Evolutionary conservation across 257 asterid genomes (phyloP).

Genomic region (Lithospermum erythrorhizon): DNA sequence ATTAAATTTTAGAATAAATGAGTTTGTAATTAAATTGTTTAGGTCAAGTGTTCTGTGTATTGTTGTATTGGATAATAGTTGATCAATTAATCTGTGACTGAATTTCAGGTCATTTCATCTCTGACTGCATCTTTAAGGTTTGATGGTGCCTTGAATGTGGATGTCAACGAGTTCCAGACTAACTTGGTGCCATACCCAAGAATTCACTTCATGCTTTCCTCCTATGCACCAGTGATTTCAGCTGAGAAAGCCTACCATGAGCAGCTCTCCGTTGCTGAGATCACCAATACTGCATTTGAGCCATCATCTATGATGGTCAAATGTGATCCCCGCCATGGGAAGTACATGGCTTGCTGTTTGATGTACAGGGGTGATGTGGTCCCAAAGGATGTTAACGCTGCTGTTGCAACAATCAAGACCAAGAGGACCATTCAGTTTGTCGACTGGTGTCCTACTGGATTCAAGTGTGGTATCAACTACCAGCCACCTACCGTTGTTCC

Average conservation of each 20-base stretch:
- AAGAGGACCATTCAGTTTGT: conserved; percentile 94
- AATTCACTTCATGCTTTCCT: conserved; percentile 93
- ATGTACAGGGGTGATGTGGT: conserved; percentile 97
- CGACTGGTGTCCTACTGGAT: conserved; percentile 97
- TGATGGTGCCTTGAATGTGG: conserved; percentile 88
- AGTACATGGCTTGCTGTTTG: conserved; percentile 95
- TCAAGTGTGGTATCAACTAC: conserved; percentile 93
- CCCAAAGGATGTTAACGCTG: conserved; percentile 92
- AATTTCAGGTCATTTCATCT: conserved; percentile 68
- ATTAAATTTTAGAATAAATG: too few species aligned
- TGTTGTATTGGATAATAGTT: too few species aligned
- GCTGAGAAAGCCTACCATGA: conserved; percentile 92
- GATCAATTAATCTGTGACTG: neutral
- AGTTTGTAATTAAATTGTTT: too few species aligned
- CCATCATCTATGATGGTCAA: conserved; percentile 98
- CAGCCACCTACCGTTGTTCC: conserved; percentile 97
- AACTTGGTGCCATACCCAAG: conserved; percentile 95
- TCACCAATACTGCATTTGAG: conserved; percentile 91
- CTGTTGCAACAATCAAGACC: conserved; percentile 92
- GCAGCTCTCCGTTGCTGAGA: conserved; percentile 86
- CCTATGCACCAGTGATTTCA: conserved; percentile 86
- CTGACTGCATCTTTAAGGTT: conserved; percentile 82
- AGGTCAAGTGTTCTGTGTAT: too few species aligned
- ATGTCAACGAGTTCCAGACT: conserved; percentile 91
- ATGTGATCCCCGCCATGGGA: conserved; percentile 91